Percentiles rank a stretch among this genome's conserved stretches.
phyloP scores from a whole-genome alignment of 1,284 basidiomycete species.

The Microbotryomycetes sp. region DNA sequence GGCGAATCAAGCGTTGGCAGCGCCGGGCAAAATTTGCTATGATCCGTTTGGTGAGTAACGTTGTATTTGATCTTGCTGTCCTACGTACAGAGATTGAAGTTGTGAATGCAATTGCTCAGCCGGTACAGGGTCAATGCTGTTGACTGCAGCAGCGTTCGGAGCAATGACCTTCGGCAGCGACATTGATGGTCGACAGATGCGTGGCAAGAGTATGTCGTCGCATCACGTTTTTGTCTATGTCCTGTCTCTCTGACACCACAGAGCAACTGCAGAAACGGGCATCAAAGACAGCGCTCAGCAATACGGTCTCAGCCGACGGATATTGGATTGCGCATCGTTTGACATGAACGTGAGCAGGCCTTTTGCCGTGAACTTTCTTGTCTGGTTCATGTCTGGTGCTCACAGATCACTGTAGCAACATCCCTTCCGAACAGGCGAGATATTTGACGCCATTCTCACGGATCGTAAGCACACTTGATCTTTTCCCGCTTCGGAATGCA shows the following conservation, averaged over 20 bases:
- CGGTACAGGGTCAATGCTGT: constrained; percentile 93
- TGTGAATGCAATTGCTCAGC: constrained; percentile 44
- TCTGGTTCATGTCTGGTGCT: neutral
- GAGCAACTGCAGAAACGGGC: constrained; percentile 45
- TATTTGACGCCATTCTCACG: constrained; percentile 92
- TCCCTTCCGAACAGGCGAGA: constrained; percentile 77
- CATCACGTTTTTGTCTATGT: neutral
- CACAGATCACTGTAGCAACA: constrained; percentile 46
- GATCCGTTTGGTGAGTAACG: constrained; percentile 69
- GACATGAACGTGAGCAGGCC: constrained; percentile 59
- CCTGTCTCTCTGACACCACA: constrained; percentile 6
- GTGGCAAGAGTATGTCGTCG: neutral
- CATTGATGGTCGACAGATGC: constrained; percentile 80
- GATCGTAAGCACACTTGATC: constrained; percentile 53
- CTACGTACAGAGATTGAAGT: no score
- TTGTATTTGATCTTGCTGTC: no score
- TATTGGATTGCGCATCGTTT: constrained; percentile 81
- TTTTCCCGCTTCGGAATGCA: neutral
- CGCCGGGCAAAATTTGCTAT: constrained; percentile 82
- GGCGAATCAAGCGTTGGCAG: constrained; percentile 89
- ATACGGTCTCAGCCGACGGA: constrained; percentile 67
- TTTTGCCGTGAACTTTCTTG: no score
- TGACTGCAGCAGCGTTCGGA: constrained; percentile 74
- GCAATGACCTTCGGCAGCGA: constrained; percentile 85
- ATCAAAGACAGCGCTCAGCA: constrained; percentile 74